phyloP scores from a whole-genome alignment of 2,329 filamentous ascomycete genomes.

The Blastomyces silverae region DNA sequence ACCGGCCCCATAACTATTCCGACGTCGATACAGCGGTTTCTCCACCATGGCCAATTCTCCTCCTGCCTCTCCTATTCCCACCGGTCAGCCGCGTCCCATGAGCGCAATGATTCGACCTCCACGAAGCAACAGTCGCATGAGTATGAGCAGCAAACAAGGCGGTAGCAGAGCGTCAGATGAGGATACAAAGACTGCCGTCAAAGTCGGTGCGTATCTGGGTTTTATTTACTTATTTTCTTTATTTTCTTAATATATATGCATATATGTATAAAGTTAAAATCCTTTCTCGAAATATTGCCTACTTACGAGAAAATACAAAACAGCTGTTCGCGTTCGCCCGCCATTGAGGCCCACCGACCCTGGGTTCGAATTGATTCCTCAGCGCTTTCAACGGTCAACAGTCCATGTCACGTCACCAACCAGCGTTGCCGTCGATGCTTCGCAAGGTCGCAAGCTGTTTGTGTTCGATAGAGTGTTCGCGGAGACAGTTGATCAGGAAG shows the following conservation, averaged over 20 bases:
- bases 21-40: not conserved
- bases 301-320: constrained; percentile 5
- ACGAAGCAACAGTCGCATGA: constrained; percentile 77
- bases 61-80: constrained; percentile 56
- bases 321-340: constrained; percentile 88
- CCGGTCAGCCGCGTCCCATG: constrained; percentile 58
- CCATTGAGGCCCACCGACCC: constrained; percentile 77
- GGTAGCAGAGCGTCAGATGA: constrained; percentile 84
- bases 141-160: constrained; percentile 63
- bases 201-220: constrained; percentile 71
- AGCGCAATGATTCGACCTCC: constrained; percentile 72
- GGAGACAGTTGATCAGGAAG: constrained; percentile 75
- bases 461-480: constrained; percentile 94
- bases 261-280: not conserved
- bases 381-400: constrained; percentile 88
- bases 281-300: not conserved
- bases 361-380: constrained; percentile 88
- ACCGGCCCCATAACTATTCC: not conserved
- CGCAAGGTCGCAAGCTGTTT: constrained; percentile 89
- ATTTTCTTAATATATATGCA: not conserved
- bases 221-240: not conserved
- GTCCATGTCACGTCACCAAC: constrained; percentile 83
- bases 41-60: constrained; percentile 59
- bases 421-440: constrained; percentile 79
- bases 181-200: constrained; percentile 82